Percentiles rank a stretch among this genome's conserved stretches.
phyloP scores from a whole-genome alignment of 78 protist genomes.

The Goniomonas avonlea region DNA sequence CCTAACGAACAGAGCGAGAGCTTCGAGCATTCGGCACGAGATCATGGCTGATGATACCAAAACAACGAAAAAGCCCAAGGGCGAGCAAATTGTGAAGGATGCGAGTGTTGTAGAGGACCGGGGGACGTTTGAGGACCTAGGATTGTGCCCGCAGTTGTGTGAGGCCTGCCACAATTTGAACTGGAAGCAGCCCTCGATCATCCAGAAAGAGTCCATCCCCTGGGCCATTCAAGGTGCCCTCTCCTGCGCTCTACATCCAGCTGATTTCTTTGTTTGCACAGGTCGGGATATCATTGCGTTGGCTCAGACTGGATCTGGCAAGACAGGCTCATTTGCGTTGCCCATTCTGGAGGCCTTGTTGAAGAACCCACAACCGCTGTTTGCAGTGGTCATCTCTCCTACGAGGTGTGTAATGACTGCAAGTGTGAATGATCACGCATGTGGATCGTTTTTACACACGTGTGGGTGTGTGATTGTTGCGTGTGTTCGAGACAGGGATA shows the following conservation, averaged over 20 bases:
- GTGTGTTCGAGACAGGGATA: background rate
- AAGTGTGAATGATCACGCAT: background rate
- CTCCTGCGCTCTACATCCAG: too few species aligned
- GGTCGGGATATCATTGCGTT: constrained; percentile 76
- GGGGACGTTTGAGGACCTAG: background rate
- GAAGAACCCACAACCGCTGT: constrained; percentile 32
- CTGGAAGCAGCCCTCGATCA: background rate
- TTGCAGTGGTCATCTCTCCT: constrained; percentile 66
- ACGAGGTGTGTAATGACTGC: constrained; percentile 40
- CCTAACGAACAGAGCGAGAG: too few species aligned
- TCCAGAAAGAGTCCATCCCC: background rate
- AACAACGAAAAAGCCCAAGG: too few species aligned
- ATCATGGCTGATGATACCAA: too few species aligned
- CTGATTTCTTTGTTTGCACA: background rate
- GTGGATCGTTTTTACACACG: background rate
- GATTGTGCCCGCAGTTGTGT: background rate
- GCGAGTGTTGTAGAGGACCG: too few species aligned
- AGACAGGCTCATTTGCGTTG: constrained; percentile 90
- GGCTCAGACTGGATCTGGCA: constrained; percentile 96
- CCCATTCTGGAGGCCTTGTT: constrained; percentile 79
- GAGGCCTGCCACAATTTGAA: background rate
- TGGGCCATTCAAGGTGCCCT: background rate
- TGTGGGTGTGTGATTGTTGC: background rate
- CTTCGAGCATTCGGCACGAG: too few species aligned
- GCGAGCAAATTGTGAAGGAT: too few species aligned